These are phyloP conservation scores for Globisporangium cystogenes DNA, from an alignment of 352 stramenopile genomes.

Conservation along the genomic window DNA sequence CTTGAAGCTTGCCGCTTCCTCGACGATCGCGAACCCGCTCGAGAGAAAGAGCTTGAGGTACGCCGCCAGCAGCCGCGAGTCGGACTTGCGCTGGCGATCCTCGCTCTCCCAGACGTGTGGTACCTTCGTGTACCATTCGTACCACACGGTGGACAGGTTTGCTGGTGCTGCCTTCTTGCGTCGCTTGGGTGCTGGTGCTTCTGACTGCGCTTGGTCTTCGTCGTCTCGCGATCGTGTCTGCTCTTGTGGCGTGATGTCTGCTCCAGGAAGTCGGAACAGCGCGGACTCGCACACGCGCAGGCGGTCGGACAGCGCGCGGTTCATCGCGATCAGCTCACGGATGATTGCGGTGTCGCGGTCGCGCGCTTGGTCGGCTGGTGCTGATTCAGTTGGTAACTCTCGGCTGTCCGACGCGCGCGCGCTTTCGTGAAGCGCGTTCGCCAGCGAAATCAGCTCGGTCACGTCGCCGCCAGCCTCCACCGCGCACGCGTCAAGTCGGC, in stretches of 20 bases:
- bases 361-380: too few relatives aligned
- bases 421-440: not conserved
- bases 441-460: not conserved
- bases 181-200: not conserved
- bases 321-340: not conserved
- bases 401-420: too few relatives aligned
- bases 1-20: not conserved
- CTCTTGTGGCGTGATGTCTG: not conserved
- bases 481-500: not conserved
- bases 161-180: not conserved
- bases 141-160: not conserved
- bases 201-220: too few relatives aligned
- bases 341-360: not conserved
- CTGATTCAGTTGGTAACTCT: too few relatives aligned
- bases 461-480: not conserved
- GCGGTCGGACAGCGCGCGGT: not conserved
- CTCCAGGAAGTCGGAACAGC: not conserved
- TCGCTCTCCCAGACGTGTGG: not conserved
- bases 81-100: not conserved
- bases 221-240: too few relatives aligned
- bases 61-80: not conserved
- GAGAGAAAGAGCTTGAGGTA: not conserved
- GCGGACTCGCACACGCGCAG: not conserved
- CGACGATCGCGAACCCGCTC: not conserved
- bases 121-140: not conserved